Base-by-base conservation (phyloP, 176 grass and related monocot genomes). In the Musa itinerans region DNA sequence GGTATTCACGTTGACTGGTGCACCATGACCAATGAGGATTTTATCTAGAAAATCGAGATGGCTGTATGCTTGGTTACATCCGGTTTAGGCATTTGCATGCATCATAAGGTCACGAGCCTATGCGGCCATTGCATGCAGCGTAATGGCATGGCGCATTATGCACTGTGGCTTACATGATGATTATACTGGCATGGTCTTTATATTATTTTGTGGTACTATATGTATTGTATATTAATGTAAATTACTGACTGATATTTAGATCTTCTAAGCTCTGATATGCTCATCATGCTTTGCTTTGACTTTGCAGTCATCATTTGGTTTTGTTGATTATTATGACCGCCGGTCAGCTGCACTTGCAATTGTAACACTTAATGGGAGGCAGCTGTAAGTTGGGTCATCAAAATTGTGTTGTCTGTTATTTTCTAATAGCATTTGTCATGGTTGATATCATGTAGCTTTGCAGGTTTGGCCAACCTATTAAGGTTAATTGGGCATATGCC, bases 401-500 rank as follows among this genome's bases (percentile, higher is more conserved):
- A 74, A 67, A 50, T 19, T 74, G 14, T 29, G 1, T 54, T 72
- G 26, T 53, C 8, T 12, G 19, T 81, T 65, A 52, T 83, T 85
- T 87, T 15, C 53, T 1, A 20, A 7, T 65, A 69, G 9, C 54
- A 27, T 65, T 43, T 68, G 14, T 69, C 23, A 70, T 53, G 50
- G 48, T 79, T 14, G 58, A 53, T 43, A 21, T 52, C 1, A 52
- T 63, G 23, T 1, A 72, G 63, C 69, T 79, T 83, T 86, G 26
- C 80, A 98, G 94, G 75, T 93, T 89, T 87, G 94, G 94, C 57
- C 94, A 93, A 78, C 88, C 90, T 72, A 83, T 98, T 63, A 93
- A 92, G 90, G 94, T 98, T 76, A 98, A 98, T 79, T 98, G 94
- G 94, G 94, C 94, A 78, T 98, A 98, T 69, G 83, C 94, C 75